Conservation (phyloP, 768 basidiomycete genomes). For the Rossbeevera mucosa region DNA sequence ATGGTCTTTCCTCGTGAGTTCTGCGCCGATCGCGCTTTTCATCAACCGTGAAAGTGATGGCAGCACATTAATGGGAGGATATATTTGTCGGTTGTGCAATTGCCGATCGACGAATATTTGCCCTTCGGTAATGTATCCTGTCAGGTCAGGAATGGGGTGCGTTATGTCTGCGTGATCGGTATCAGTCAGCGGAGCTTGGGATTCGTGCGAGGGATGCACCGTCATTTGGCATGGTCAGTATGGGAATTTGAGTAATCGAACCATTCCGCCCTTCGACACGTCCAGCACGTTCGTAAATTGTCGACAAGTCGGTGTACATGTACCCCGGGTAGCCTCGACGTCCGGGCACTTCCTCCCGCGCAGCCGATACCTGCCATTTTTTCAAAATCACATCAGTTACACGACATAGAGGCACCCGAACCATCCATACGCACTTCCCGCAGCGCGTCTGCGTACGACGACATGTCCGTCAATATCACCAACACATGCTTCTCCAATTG, state of each 20-base stretch:
- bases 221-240: constrained; percentile 99
- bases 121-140: constrained; percentile 98
- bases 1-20: constrained; percentile 96
- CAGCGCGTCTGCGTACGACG: constrained; percentile 93
- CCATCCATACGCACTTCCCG: constrained; percentile 64
- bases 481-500: constrained; percentile 99
- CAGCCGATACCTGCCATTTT: constrained; percentile 71
- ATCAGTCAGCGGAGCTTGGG: constrained; percentile 22
- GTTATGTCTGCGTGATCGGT: constrained; percentile 76
- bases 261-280: constrained; percentile 97
- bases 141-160: constrained; percentile 99
- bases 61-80: constrained; percentile 98
- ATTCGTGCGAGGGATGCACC: constrained; percentile 48
- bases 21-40: constrained; percentile 99
- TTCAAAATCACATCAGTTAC: constrained; percentile 6
- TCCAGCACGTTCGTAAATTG: constrained; percentile 98
- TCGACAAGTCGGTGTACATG: constrained; percentile 99
- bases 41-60: constrained; percentile 98
- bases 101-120: constrained; percentile 99
- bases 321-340: constrained; percentile 98
- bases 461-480: constrained; percentile 99
- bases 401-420: constrained; percentile 2
- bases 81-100: constrained; percentile 94
- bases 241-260: constrained; percentile 99
- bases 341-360: constrained; percentile 98